Evolutionary conservation across 1,284 basidiomycete genomes (phyloP), one percentile per base, ranked within the genome.

Genomic region (Rhodofomes roseus): DNA sequence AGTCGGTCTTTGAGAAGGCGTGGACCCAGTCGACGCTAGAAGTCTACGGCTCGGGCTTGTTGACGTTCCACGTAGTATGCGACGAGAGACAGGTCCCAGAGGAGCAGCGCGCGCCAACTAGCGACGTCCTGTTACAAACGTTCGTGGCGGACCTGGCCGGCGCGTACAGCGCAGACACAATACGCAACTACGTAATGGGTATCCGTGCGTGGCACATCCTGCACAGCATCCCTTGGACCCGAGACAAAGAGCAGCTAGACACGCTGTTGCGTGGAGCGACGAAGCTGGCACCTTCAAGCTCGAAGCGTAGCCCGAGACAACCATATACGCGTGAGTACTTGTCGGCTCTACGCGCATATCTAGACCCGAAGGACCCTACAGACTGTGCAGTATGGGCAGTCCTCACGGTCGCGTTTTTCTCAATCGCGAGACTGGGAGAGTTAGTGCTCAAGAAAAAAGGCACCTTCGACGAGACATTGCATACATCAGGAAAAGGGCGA

Each of bases 141-240:
- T 73, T 71, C 60, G 16, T 74, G 0, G 25, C 71, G 0, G 60
- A 52, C 31, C 60, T 62, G 1, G 65, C 66, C 0, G 72, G 71
- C 0, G n/a, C 52, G 0, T 66, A 72, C 12, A 51, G 67, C 0
- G 63, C 65, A 0, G 61, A 56, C 0, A 63, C 71, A 1, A 48
- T 75, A 0, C 22, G 57, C 0, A 77, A 76, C 61, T 78, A 76
- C 29, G 18, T 70, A 3, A 20, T 20, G 18, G 52, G 52, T 20
- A 18, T 54, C 2, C 52, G 20, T 2, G 52, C 55, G 4, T 29
- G 76, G 76, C 76, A 78, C 61, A 63, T 71, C 0, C 50, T 78
- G 0, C 77, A 80, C 57, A 63, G 73, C 0, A 37, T 66, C 0
- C 12, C n/a, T 0, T 43, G 41, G 41, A 2, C 14, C 4, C 41